Evolutionary conservation across 225 moss, liverwort and hornwort species (phyloP).

Genomic region (Pleurozium schreberi): DNA sequence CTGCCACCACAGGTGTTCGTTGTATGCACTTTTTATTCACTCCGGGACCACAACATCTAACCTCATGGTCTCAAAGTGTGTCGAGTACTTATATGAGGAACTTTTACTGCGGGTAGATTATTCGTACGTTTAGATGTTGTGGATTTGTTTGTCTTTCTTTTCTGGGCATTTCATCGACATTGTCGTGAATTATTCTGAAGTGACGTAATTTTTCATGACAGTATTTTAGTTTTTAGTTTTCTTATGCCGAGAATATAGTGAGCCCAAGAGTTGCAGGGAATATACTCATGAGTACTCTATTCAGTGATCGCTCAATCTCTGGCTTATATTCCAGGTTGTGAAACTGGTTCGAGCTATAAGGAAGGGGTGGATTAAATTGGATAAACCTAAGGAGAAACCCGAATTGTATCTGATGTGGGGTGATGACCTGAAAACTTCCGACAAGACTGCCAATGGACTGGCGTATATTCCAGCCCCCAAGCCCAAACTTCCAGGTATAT

Average conservation of each 20-base stretch:
- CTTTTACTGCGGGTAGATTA: not conserved
- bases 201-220: not conserved
- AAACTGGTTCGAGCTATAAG: slow-evolving; percentile 85
- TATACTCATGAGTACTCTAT: not conserved
- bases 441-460: slow-evolving; percentile 83
- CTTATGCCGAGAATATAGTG: not conserved
- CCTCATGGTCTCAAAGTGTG: not conserved
- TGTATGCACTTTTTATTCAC: not conserved
- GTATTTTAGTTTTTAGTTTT: not conserved
- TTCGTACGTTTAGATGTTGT: not conserved
- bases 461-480: slow-evolving; percentile 91
- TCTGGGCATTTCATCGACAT: not conserved
- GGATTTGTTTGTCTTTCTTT: not conserved
- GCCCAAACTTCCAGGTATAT: slow-evolving; percentile 67
- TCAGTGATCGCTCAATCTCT: not conserved
- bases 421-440: slow-evolving; percentile 59
- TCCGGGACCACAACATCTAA: not conserved
- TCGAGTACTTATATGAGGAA: not conserved
- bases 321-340: slow-evolving; percentile 59
- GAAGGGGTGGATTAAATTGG: slow-evolving; percentile 86
- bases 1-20: not conserved
- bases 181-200: not conserved
- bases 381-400: slow-evolving; percentile 73
- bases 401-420: slow-evolving; percentile 86
- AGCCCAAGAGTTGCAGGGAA: not conserved